phyloP scores from a whole-genome alignment of 495 filamentous ascomycete genomes.

The Penicillium canescens region DNA sequence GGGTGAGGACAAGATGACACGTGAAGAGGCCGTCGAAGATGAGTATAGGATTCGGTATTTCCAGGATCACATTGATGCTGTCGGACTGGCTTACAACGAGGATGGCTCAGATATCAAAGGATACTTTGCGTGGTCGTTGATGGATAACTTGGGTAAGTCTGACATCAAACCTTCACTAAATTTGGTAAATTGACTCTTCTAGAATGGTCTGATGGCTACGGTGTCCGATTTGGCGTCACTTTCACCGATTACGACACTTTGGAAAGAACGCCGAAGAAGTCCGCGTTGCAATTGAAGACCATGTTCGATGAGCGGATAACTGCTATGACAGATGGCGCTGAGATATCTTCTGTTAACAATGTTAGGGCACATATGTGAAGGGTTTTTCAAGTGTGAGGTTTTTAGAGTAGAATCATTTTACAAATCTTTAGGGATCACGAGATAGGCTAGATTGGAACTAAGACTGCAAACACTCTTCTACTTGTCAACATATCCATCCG shows the following conservation, averaged over 20 bases:
- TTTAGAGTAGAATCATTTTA: no score
- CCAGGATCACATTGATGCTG: constrained; percentile 62
- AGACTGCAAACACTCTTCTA: no score
- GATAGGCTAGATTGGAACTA: no score
- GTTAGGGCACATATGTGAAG: constrained; percentile 1
- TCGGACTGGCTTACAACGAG: constrained; percentile 55
- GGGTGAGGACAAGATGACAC: constrained; percentile 65
- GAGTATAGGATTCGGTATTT: constrained; percentile 69
- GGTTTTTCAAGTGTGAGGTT: background rate
- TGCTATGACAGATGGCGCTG: no score
- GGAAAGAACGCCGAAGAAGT: constrained; percentile 28
- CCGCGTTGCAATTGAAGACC: constrained; percentile 23
- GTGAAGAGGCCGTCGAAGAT: constrained; percentile 60
- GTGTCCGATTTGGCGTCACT: constrained; percentile 70
- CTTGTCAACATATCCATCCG: no score
- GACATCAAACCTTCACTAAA: background rate
- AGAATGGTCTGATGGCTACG: constrained; percentile 67
- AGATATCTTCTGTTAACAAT: no score
- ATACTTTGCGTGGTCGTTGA: constrained; percentile 73
- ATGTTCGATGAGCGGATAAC: constrained; percentile 15
- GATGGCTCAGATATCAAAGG: constrained; percentile 65
- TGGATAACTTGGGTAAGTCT: constrained; percentile 50
- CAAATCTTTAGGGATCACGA: no score
- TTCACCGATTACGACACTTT: constrained; percentile 62
- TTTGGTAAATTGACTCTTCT: background rate